phyloP scores from a whole-genome alignment of 2,329 filamentous ascomycete species.

The Fusarium robinianum region DNA sequence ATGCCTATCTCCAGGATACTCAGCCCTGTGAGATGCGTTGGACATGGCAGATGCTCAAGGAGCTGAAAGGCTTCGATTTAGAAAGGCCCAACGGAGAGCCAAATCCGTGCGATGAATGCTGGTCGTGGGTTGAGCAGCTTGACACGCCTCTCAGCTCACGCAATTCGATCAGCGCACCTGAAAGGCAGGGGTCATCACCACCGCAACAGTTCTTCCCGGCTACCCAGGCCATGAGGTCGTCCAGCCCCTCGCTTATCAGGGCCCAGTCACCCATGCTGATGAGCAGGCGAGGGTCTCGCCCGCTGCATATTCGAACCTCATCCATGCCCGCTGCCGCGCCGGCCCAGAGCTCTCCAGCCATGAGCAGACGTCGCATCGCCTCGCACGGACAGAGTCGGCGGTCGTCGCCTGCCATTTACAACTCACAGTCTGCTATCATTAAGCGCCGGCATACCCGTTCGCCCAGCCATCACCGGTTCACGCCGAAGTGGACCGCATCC shows the following conservation, averaged over 20 bases:
- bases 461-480: slow-evolving; percentile 57
- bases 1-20: slow-evolving; percentile 71
- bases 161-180: slow-evolving; percentile 49
- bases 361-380: slow-evolving; percentile 51
- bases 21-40: slow-evolving; percentile 60
- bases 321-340: slow-evolving; percentile 55
- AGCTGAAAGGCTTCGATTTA: slow-evolving; percentile 56
- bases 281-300: slow-evolving; percentile 49
- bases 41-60: slow-evolving; percentile 72
- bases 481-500: slow-evolving; percentile 59
- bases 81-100: slow-evolving; percentile 39
- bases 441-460: slow-evolving; percentile 63
- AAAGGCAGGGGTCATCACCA: slow-evolving; percentile 48
- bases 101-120: slow-evolving; percentile 62
- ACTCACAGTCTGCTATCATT: slow-evolving; percentile 40
- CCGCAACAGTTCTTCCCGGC: slow-evolving; percentile 41
- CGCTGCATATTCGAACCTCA: slow-evolving; percentile 55
- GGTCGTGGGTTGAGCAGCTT: slow-evolving; percentile 67
- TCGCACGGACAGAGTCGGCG: slow-evolving; percentile 47
- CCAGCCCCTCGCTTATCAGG: slow-evolving; percentile 42
- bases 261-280: slow-evolving; percentile 47
- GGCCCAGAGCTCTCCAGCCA: slow-evolving; percentile 46
- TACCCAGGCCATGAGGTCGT: slow-evolving; percentile 35
- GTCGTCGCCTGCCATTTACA: slow-evolving; percentile 39
- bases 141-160: slow-evolving; percentile 59